A percentile compares a stretch with the other conserved stretches of the same genome.
Conservation (phyloP, 2,329 filamentous ascomycete species). For the Botrytis sinoallii region DNA sequence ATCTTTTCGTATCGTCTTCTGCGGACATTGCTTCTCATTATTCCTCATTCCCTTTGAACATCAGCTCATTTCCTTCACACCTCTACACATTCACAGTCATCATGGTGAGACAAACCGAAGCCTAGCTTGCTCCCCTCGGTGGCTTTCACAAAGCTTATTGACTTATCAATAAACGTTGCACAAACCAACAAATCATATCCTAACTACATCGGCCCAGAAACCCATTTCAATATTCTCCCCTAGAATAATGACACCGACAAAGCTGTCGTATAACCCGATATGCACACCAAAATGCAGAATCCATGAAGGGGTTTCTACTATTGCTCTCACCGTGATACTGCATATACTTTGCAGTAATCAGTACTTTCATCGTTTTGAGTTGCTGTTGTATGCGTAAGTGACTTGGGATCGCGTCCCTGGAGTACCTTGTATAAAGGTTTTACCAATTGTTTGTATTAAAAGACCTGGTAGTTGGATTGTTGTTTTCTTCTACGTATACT, state of each 20-base stretch:
- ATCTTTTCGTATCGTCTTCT: not conserved
- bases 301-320: conserved; percentile 5
- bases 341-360: conserved; percentile 9
- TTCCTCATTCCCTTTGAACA: not conserved
- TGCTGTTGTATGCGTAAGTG: not conserved
- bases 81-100: not conserved
- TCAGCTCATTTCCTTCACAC: not conserved
- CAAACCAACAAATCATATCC: not conserved
- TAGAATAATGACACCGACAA: conserved; percentile 8
- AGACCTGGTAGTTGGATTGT: not conserved
- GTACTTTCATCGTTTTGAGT: conserved; percentile 1
- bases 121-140: not conserved
- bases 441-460: not conserved
- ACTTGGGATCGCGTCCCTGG: not conserved
- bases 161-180: not conserved
- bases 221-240: conserved; percentile 8
- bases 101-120: not conserved
- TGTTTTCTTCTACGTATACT: not conserved
- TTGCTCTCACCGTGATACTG: conserved; percentile 12
- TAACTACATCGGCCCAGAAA: conserved; percentile 7
- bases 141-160: conserved; percentile 2
- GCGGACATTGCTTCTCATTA: not conserved
- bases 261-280: conserved; percentile 16
- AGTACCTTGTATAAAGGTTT: not conserved
- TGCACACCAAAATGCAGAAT: conserved; percentile 13